phyloP scores from a whole-genome alignment of 129 eudicot species.

The Heracleum sosnowskyi region DNA sequence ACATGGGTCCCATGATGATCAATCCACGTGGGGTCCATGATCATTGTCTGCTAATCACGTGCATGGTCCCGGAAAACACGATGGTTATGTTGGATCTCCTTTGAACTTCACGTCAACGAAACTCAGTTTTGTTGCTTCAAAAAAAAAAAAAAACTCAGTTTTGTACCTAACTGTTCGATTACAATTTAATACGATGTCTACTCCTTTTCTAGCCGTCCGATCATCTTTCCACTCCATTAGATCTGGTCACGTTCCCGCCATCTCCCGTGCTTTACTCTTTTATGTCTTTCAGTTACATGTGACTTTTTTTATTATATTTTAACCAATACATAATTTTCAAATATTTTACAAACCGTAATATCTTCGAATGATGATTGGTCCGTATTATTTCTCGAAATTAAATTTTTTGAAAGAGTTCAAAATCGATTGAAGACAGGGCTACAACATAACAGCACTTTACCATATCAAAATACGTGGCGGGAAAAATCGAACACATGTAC shows the following conservation, averaged over 20 bases:
- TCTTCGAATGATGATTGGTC: no score
- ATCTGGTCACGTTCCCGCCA: background rate
- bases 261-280: no score
- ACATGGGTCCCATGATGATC: background rate
- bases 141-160: background rate
- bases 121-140: background rate
- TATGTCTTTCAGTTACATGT: no score
- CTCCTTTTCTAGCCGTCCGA: background rate
- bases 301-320: no score
- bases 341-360: no score
- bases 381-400: no score
- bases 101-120: background rate
- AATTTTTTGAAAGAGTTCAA: no score
- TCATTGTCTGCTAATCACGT: background rate
- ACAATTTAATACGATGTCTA: background rate
- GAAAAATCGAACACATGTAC: background rate
- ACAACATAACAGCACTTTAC: no score
- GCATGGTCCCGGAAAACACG: slow-evolving; percentile 4
- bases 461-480: background rate
- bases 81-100: background rate
- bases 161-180: background rate
- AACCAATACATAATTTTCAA: no score
- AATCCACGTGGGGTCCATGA: background rate
- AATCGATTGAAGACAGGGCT: background rate
- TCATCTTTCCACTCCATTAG: background rate